Base-by-base conservation (phyloP, 352 stramenopile species). In the Phytophthora podocarpi region DNA sequence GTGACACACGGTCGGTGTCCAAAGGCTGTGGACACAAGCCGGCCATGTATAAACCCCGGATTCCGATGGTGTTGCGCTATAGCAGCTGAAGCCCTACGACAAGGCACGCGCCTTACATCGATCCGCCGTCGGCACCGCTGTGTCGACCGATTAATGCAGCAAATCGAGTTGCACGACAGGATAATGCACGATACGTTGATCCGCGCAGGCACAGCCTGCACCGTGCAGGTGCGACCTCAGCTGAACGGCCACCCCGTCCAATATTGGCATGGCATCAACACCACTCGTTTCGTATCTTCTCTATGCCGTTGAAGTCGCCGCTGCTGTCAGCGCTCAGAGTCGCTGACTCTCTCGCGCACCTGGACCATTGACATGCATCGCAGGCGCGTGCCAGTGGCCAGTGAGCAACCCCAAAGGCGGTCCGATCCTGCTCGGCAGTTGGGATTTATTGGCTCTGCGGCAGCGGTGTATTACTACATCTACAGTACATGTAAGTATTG, bases 221-320 rank as follows among this genome's bases (percentile, higher is more conserved):
- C n/a, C n/a, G n/a, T n/a, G n/a, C n/a, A n/a, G n/a, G n/a, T n/a
- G n/a, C n/a, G n/a, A n/a, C n/a, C n/a, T n/a, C n/a, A n/a, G n/a
- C n/a, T n/a, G n/a, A n/a, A n/a, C n/a, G n/a, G n/a, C n/a, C n/a
- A n/a, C n/a, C n/a, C n/a, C n/a, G n/a, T n/a, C n/a, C n/a, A n/a
- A n/a, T n/a, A n/a, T n/a, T 18, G 13, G 31, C n/a, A 18, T 47
- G 18, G 30, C 53, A 46, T 48, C 54, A 47, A 49, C 18, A 10
- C 45, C 15, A 27, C 37, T n/a, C n/a, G n/a, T n/a, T n/a, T n/a
- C n/a, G 57, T 47, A 54, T 65, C 57, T 65, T 64, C 46, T 64
- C 46, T 52, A n/a, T n/a, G 12, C 26, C 35, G 15, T 48, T 47
- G 24, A 34, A 41, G 18, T 26, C 49, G 13, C 26, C 6, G 23